Percentiles rank a stretch among this genome's conserved stretches.
Conservation (phyloP, 2,329 filamentous ascomycete species). For the Xylaria polymorpha region DNA sequence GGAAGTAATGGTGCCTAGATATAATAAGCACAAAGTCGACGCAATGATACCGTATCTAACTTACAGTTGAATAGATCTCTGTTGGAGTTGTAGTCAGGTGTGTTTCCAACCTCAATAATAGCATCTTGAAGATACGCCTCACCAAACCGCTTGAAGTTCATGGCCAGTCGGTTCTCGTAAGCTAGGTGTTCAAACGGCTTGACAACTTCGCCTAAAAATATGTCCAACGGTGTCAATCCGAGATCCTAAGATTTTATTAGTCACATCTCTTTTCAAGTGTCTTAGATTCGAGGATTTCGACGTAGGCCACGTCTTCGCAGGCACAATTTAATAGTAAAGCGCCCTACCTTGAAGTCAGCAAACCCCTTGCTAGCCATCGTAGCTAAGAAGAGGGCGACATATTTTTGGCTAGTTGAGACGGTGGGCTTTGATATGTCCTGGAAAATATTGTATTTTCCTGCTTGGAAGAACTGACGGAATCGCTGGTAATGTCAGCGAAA, state of each 20-base stretch:
- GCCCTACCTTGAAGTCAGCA: conserved; percentile 57
- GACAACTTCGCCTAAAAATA: conserved; percentile 65
- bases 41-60: conserved; percentile 28
- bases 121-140: conserved; percentile 58
- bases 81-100: conserved; percentile 62
- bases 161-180: conserved; percentile 63
- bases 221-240: conserved; percentile 58
- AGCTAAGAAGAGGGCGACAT: conserved; percentile 63
- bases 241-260: conserved; percentile 52
- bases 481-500: conserved; percentile 49
- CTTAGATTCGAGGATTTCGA: too few relatives aligned
- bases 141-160: conserved; percentile 56
- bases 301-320: too few relatives aligned
- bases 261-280: background rate
- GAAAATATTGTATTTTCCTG: conserved; percentile 64
- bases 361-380: conserved; percentile 60
- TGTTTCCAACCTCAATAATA: conserved; percentile 51
- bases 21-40: conserved; percentile 19
- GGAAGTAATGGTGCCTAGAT: conserved; percentile 55
- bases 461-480: conserved; percentile 59
- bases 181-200: conserved; percentile 60
- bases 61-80: conserved; percentile 61
- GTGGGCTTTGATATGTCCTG: conserved; percentile 55
- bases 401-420: conserved; percentile 56
- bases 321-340: conserved; percentile 14